Evolutionary conservation across 805 yeast genomes (phyloP).

Genomic region (Wickerhamomyces subpelliculosus): DNA sequence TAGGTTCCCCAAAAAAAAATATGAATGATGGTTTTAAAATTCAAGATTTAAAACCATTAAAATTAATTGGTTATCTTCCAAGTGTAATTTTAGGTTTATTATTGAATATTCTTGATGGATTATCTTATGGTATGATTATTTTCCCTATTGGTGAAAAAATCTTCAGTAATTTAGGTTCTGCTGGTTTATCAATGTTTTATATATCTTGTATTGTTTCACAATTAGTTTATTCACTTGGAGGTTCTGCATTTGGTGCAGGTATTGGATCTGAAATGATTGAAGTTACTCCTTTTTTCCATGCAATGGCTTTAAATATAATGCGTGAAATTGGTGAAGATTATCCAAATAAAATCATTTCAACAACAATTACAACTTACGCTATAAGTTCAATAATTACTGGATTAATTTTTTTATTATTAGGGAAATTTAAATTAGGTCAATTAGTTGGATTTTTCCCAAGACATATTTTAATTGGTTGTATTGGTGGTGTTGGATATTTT

Average conservation of each 20-base stretch:
- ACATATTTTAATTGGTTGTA: constrained; percentile 93
- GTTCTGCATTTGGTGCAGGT: constrained; percentile 84
- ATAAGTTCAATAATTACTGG: constrained; percentile 85
- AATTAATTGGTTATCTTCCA: constrained; percentile 38
- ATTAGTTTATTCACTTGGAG: constrained; percentile 81
- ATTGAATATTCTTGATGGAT: constrained; percentile 83
- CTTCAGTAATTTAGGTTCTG: constrained; percentile 74
- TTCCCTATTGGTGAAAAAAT: constrained; percentile 83
- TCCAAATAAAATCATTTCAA: constrained; percentile 58
- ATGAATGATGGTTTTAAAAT: neutral
- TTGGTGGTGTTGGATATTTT: constrained; percentile 97
- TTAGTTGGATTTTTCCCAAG: constrained; percentile 94
- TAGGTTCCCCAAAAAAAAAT: neutral
- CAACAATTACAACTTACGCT: constrained; percentile 83
- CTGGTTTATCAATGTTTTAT: constrained; percentile 92
- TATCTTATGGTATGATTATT: constrained; percentile 96
- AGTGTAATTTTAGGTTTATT: constrained; percentile 81
- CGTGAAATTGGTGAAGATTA: constrained; percentile 43
- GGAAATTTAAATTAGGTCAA: constrained; percentile 74
- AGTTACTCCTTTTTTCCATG: constrained; percentile 96
- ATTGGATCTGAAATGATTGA: constrained; percentile 98
- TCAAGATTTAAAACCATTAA: neutral
- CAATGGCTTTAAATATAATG: constrained; percentile 79
- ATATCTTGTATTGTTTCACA: constrained; percentile 88
- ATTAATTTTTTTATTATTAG: constrained; percentile 64